phyloP scores from a whole-genome alignment of 1,284 basidiomycete genomes.

The Sanguinoderma infundibulare region DNA sequence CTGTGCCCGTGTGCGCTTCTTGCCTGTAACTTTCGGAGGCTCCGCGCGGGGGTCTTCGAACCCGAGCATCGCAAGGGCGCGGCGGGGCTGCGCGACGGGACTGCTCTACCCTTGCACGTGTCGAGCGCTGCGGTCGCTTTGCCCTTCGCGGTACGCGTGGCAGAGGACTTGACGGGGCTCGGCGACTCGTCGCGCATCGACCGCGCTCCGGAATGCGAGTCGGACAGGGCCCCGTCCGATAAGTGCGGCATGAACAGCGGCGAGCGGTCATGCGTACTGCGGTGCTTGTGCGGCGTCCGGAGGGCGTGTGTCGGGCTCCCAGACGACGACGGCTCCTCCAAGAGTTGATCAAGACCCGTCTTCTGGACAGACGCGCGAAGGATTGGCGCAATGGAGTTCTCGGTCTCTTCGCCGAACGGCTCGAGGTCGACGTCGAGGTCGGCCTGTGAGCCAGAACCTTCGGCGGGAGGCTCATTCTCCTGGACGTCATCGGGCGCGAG shows the following conservation, averaged over 20 bases:
- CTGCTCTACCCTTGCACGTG: background rate
- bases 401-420: background rate
- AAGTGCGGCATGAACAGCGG: conserved; percentile 26
- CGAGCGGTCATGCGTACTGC: conserved; percentile 25
- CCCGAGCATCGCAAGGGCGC: conserved; percentile 19
- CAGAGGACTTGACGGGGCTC: conserved; percentile 19
- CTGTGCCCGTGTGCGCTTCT: conserved; percentile 26
- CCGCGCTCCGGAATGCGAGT: conserved; percentile 19
- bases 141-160: background rate
- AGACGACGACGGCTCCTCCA: conserved; percentile 18
- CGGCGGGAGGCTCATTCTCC: background rate
- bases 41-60: conserved; percentile 7
- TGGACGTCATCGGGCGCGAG: conserved; percentile 2
- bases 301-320: conserved; percentile 19
- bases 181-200: conserved; percentile 13
- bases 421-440: no score
- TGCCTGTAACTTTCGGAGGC: conserved; percentile 7
- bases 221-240: conserved; percentile 12
- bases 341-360: background rate
- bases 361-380: background rate
- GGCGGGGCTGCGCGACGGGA: conserved; percentile 9
- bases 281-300: conserved; percentile 28
- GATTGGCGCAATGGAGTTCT: background rate
- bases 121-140: background rate
- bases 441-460: background rate